A percentile compares a stretch with the other conserved stretches of the same genome.
These are phyloP conservation scores for Tylopilus intermedius DNA, from an alignment of 768 basidiomycete species.

Conservation along the genomic window DNA sequence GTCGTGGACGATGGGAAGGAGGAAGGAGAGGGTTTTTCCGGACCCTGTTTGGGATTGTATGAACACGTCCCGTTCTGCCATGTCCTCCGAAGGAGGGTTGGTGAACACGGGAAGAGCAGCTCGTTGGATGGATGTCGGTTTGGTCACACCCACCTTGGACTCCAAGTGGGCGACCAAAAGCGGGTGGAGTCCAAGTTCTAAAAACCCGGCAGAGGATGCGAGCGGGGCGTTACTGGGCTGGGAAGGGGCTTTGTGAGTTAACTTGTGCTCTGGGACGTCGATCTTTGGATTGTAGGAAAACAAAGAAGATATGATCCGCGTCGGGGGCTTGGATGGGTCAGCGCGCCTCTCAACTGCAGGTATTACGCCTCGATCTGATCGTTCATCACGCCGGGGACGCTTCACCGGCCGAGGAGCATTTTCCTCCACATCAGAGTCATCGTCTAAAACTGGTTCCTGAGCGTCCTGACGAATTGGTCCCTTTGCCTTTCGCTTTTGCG, in stretches of 20 bases:
- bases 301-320: conserved; percentile 81
- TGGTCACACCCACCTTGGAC: conserved; percentile 73
- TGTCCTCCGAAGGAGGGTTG: conserved; percentile 32
- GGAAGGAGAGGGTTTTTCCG: conserved; percentile 90
- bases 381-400: conserved; percentile 35
- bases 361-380: conserved; percentile 15
- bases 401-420: conserved; percentile 42
- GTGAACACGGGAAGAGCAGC: conserved; percentile 65
- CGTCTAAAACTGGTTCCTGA: conserved; percentile 11
- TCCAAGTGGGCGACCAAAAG: conserved; percentile 73
- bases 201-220: conserved; percentile 68
- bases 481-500: conserved; percentile 53
- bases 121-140: conserved; percentile 88
- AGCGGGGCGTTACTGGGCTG: conserved; percentile 83
- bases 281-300: conserved; percentile 81
- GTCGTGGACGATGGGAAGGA: conserved; percentile 92
- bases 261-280: conserved; percentile 34
- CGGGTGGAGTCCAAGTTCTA: conserved; percentile 78
- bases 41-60: conserved; percentile 97
- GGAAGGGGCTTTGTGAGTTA: conserved; percentile 24
- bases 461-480: conserved; percentile 24
- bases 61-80: conserved; percentile 66
- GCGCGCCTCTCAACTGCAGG: conserved; percentile 14
- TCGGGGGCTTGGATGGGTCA: conserved; percentile 29
- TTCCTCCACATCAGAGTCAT: conserved; percentile 14